Base-by-base conservation (phyloP, 2,329 filamentous ascomycete species). In the Ophiostoma ulmi region DNA sequence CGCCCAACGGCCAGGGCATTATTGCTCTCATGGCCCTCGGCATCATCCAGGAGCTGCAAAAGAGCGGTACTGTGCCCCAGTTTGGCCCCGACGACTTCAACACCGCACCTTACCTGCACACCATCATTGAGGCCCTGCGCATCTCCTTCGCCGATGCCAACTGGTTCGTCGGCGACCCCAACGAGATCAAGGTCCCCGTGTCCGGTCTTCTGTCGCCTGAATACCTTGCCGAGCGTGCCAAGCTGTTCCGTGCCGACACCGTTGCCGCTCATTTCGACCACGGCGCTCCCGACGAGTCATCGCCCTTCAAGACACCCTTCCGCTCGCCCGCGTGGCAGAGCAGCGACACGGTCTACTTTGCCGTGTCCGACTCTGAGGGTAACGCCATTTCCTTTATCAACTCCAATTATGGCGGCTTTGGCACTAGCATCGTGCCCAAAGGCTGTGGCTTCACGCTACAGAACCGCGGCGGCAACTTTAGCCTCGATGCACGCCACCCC, bases 321-420 rank as follows among this genome's bases (percentile, higher is more conserved):
- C 63, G 52, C 31, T 92, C 78, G 1, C 93, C 93, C 0, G 94
- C 94, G 0, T 88, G 96, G 72, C 90, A 89, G 73, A 91, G 91
- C 80, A 91, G 90, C 78, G 95, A 99, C 79, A 98, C 95, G 0
- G 95, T 98, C 38, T 98, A 98, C 82, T 97, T 98, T 77, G 89
- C 90, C 71, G 91, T 91, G 13, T 91, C 93, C 0, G 95, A 98
- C 81, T 80, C 83, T 1, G 83, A 88, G 41, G 95, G 95, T 70
- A 98, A 98, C 80, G 94, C 91, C 44, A 94, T 95, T 69, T 95
- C 91, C 31, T 97, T 98, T 81, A 98, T 98, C 83, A 98, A 97
- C 85, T 94, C 90, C 80, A 96, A 94, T 83, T 98, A 94, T 80
- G 89, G 86, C 70, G 93, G 92, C 0, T 94, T 98, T 79, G 95